Conservation (phyloP, 495 filamentous ascomycete species). For the Lophiotrema nucula region DNA sequence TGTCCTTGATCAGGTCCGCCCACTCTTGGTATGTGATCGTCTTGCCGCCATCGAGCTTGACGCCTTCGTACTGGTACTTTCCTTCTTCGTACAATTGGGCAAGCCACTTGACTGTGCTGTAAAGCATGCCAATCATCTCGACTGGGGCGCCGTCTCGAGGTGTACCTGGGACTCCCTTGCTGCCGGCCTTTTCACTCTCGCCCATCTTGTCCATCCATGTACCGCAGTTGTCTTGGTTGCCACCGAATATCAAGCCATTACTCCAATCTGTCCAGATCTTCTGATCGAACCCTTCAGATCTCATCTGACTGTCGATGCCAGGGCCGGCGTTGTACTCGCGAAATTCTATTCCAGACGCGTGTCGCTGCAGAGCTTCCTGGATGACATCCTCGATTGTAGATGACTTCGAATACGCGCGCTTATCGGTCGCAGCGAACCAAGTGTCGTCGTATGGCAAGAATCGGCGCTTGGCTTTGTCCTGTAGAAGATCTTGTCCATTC, state of each 20-base stretch:
- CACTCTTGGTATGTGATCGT: conserved; percentile 74
- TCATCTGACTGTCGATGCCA: conserved; percentile 89
- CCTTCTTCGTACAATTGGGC: conserved; percentile 61
- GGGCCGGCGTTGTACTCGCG: conserved; percentile 92
- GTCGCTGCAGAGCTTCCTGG: conserved; percentile 87
- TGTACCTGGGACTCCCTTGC: conserved; percentile 92
- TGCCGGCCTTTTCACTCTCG: conserved; percentile 86
- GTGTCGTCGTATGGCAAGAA: conserved; percentile 95
- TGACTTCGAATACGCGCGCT: conserved; percentile 77
- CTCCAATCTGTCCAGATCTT: conserved; percentile 89
- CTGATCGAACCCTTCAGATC: conserved; percentile 83
- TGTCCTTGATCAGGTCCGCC: conserved; percentile 75
- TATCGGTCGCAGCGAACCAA: conserved; percentile 78
- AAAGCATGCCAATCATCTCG: conserved; percentile 90
- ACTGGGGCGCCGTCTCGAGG: conserved; percentile 93
- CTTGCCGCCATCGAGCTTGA: conserved; percentile 59
- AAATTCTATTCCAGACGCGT: conserved; percentile 86
- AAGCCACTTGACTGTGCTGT: conserved; percentile 84
- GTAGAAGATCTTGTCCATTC: conserved; percentile 68
- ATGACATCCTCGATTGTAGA: conserved; percentile 84
- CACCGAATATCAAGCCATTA: conserved; percentile 89
- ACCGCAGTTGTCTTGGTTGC: conserved; percentile 90
- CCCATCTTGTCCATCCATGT: conserved; percentile 99
- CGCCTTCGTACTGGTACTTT: conserved; percentile 68
- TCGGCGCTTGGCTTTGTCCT: conserved; percentile 75